Evolutionary conservation across 2,329 filamentous ascomycete species (phyloP).

Genomic region (Acarospora socialis): DNA sequence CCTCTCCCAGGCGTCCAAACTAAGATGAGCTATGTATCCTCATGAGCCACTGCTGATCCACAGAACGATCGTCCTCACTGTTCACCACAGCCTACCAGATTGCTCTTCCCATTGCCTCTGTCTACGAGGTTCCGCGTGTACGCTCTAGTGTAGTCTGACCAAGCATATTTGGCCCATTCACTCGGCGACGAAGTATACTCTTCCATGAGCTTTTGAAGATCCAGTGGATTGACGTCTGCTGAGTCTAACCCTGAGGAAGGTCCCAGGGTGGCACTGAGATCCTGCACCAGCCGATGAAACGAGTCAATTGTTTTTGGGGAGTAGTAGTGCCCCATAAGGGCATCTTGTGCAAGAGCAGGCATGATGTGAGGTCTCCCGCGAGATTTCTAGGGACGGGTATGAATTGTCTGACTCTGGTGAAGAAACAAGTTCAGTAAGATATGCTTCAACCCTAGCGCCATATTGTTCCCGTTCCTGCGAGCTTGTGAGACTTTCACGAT

Average conservation of each 20-base stretch:
- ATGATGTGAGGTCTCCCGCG: conserved; percentile 2
- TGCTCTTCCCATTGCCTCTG: conserved; percentile 71
- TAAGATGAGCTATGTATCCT: conserved; percentile 67
- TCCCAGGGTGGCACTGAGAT: conserved; percentile 61
- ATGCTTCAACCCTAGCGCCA: no score
- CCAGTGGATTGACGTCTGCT: conserved; percentile 61
- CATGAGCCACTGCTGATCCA: conserved; percentile 14
- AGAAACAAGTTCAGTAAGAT: no score
- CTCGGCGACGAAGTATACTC: conserved; percentile 52
- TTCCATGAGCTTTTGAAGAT: conserved; percentile 59
- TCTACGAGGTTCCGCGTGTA: conserved; percentile 88
- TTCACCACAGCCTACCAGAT: conserved; percentile 44
- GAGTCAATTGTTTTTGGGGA: conserved; percentile 13
- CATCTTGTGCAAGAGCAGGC: conserved; percentile 10
- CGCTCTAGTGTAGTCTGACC: conserved; percentile 51
- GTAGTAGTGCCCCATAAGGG: conserved; percentile 8
- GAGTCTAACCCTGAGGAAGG: conserved; percentile 71
- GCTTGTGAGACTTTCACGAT: no score
- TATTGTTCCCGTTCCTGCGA: no score
- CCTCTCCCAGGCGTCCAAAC: conserved; percentile 79
- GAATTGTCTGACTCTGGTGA: neutral
- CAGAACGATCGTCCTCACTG: conserved; percentile 6
- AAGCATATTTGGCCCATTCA: conserved; percentile 64
- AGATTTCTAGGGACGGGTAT: no score
- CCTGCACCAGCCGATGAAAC: conserved; percentile 58